These are phyloP conservation scores for Pochonia chlamydosporia DNA, from an alignment of 2,329 filamentous ascomycete species.

Conservation along the genomic window DNA sequence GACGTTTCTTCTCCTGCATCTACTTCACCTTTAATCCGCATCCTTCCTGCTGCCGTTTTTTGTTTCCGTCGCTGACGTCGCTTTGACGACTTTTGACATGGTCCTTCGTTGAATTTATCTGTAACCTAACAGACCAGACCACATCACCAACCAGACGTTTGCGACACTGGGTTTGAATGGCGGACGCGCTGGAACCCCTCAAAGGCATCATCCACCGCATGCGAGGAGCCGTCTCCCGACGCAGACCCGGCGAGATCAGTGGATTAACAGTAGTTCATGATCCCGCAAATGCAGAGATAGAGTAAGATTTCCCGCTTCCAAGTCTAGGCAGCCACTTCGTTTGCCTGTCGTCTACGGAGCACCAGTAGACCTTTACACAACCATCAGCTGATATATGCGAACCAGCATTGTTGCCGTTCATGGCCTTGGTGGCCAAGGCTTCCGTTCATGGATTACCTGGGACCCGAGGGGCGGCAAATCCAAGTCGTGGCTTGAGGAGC, in stretches of 20 bases:
- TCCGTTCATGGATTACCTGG: constrained; percentile 18
- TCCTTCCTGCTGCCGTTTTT: too few species aligned
- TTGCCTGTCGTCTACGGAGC: not conserved
- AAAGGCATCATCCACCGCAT: constrained; percentile 17
- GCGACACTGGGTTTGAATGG: constrained; percentile 13
- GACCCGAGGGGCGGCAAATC: constrained; percentile 14
- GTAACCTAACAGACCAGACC: too few species aligned
- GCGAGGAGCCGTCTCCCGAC: constrained; percentile 15
- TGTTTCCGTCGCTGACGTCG: not conserved
- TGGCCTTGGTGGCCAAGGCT: constrained; percentile 19
- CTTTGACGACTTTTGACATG: not conserved
- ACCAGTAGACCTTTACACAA: too few species aligned
- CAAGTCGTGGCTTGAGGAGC: constrained; percentile 18
- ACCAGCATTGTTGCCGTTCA: constrained; percentile 22
- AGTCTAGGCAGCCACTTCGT: not conserved
- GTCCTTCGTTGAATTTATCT: too few species aligned
- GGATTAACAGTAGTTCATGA: constrained; percentile 17
- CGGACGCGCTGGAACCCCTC: constrained; percentile 16
- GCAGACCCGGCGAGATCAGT: constrained; percentile 9
- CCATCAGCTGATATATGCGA: not conserved
- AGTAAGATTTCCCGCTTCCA: constrained; percentile 13
- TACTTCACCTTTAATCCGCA: not conserved
- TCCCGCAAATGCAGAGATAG: constrained; percentile 17
- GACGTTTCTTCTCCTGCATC: not conserved
- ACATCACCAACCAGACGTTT: too few species aligned